phyloP scores from a whole-genome alignment of 129 eudicot genomes.

The Tanacetum coccineum region DNA sequence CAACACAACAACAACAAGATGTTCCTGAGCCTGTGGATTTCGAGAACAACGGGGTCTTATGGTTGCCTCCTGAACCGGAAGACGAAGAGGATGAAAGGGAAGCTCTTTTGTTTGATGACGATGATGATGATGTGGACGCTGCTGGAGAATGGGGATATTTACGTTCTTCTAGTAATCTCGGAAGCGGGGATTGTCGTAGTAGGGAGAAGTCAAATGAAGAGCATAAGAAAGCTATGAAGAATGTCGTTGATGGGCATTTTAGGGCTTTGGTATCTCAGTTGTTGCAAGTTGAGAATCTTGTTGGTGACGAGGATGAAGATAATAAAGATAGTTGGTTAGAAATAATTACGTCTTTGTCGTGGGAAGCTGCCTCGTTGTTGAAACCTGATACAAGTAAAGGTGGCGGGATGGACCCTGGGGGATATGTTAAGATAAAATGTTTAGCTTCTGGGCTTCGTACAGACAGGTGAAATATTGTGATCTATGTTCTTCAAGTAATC shows the following conservation, averaged over 20 bases:
- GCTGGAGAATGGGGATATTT: slow-evolving; percentile 82
- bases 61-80: slow-evolving; percentile 99
- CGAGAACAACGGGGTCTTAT: slow-evolving; percentile 91
- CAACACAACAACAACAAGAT: slow-evolving; percentile 38
- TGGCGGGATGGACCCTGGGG: slow-evolving; percentile 99
- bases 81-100: slow-evolving; percentile 96
- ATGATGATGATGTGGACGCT: slow-evolving; percentile 64
- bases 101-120: slow-evolving; percentile 63
- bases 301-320: slow-evolving; percentile 53
- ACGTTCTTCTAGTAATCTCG: slow-evolving; percentile 61
- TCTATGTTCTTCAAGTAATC: too few relatives aligned
- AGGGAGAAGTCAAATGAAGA: slow-evolving; percentile 85
- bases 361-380: slow-evolving; percentile 97
- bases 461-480: slow-evolving; percentile 54
- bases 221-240: slow-evolving; percentile 83
- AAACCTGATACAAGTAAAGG: slow-evolving; percentile 96
- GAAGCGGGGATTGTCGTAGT: slow-evolving; percentile 64
- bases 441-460: slow-evolving; percentile 80
- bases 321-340: slow-evolving; percentile 84
- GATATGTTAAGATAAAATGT: slow-evolving; percentile 97
- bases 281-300: slow-evolving; percentile 87
- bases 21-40: slow-evolving; percentile 87
- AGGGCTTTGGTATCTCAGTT: slow-evolving; percentile 94
- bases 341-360: slow-evolving; percentile 76
- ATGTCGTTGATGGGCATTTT: slow-evolving; percentile 91